phyloP scores from a whole-genome alignment of 345 rosid species.

The Syzygium grande region DNA sequence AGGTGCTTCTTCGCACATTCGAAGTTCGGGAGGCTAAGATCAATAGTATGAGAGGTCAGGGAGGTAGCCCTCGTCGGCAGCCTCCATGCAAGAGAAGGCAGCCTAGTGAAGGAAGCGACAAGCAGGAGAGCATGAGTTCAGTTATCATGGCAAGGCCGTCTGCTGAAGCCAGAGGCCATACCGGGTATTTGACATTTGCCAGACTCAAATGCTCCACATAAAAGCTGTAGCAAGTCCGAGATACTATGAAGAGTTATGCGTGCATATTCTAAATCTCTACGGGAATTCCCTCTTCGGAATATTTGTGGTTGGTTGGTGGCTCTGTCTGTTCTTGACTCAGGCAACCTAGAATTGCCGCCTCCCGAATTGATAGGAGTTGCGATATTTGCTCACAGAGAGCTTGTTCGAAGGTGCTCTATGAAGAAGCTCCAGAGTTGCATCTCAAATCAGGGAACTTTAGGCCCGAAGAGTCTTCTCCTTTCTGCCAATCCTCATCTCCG shows the following conservation, averaged over 20 bases:
- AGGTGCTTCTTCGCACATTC: constrained; percentile 67
- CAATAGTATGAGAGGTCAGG: constrained; percentile 20
- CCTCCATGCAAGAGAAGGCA: constrained; percentile 74
- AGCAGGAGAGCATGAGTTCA: constrained; percentile 12
- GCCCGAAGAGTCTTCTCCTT: neutral
- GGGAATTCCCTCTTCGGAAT: neutral
- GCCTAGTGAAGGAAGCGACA: constrained; percentile 22
- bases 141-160: constrained; percentile 63
- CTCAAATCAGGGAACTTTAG: neutral
- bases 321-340: neutral
- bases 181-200: constrained; percentile 84
- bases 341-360: neutral
- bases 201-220: constrained; percentile 52
- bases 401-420: neutral
- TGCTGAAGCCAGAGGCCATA: constrained; percentile 81
- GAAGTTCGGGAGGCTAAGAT: constrained; percentile 61
- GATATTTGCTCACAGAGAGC: neutral
- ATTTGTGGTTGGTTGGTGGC: neutral
- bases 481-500: neutral
- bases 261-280: no score
- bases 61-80: constrained; percentile 15
- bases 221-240: neutral
- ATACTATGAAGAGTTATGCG: neutral
- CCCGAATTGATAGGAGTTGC: neutral
- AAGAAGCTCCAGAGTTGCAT: neutral